Evolutionary conservation across 1,284 basidiomycete genomes (phyloP), one percentile per base, ranked within the genome.

Genomic region (Malassezia caprae): DNA sequence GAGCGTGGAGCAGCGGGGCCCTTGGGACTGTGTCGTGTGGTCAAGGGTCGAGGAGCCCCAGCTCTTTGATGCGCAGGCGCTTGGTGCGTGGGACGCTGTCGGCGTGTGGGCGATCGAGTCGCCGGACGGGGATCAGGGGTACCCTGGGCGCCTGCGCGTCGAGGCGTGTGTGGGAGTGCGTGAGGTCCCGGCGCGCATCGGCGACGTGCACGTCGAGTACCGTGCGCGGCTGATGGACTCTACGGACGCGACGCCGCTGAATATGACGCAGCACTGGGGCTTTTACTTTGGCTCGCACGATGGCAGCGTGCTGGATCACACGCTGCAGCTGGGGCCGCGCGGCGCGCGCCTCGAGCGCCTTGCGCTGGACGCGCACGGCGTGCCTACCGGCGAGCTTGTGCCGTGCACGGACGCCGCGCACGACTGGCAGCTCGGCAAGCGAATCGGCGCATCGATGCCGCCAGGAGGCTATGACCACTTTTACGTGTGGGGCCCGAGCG

Each of bases 211-310:
- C n/a, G 49, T 71, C 26, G 63, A 61, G 21, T 72, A 72, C 53
- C 57, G 69, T 10, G 67, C 69, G 4, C 48, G 58, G 3, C 42
- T 72, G 21, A 45, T 55, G 13, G 41, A 53, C 17, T 28, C 40
- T 13, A 19, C 31, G 15, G 32, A 27, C 2, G 50, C 53, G n/a
- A 72, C 69, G 15, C 69, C 69, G 7, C 50, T 72, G 56, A 72
- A 71, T 51, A 40, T 72, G 28, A 68, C 68, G n/a, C 69, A 72
- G 32, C 69, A 72, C 54, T 72, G 69, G 69, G 67, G 65, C 41
- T 72, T 72, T 59, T 64, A 71, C 45, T 51, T 72, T 12, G 53
- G 51, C 8, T 56, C 65, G 0, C 63, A 63, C 56, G 21, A 24
- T 48, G n/a, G 39, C 44, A 55, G 41, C 13, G 55, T 63, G 2